Percentiles rank a stretch among this genome's conserved stretches.
Conservation (phyloP, 176 grass and related monocot species). For the Bromus sterilis region DNA sequence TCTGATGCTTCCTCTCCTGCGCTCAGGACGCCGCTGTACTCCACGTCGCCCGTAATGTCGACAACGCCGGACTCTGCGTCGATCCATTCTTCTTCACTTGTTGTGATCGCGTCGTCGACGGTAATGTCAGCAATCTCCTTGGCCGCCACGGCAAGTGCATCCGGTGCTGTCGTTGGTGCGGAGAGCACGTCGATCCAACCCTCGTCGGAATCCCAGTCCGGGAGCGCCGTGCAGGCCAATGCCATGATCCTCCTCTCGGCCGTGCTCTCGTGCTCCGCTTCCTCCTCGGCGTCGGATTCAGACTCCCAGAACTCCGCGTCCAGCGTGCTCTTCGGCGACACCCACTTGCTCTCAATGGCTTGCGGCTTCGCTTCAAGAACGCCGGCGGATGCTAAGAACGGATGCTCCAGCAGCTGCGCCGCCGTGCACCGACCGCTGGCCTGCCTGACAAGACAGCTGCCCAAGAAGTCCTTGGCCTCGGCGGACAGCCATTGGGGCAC, state of each 20-base stretch:
- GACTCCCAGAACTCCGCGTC: conserved; percentile 51
- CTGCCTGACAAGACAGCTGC: not conserved
- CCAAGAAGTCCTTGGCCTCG: conserved; percentile 15
- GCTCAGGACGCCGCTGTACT: not conserved
- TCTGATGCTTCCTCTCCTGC: not conserved
- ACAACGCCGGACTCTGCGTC: not conserved
- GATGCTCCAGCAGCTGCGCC: conserved; percentile 45
- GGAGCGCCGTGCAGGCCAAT: conserved; percentile 1
- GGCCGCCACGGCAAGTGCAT: not conserved
- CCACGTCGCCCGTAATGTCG: not conserved
- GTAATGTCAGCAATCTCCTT: not conserved
- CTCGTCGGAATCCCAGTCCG: conserved; percentile 35
- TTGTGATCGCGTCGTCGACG: not conserved
- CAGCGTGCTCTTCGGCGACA: conserved; percentile 74
- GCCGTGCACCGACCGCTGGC: conserved; percentile 34
- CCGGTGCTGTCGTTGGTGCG: not conserved
- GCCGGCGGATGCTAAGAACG: conserved; percentile 28
- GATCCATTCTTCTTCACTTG: not conserved
- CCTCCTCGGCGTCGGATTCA: conserved; percentile 9
- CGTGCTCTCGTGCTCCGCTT: not conserved
- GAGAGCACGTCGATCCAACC: conserved; percentile 40
- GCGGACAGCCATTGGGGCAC: conserved; percentile 43
- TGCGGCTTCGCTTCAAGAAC: not conserved
- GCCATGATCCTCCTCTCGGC: not conserved
- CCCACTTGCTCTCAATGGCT: conserved; percentile 5